Base-by-base conservation (phyloP, 148 eudicot genomes). In the Chenopodium quinoa region DNA sequence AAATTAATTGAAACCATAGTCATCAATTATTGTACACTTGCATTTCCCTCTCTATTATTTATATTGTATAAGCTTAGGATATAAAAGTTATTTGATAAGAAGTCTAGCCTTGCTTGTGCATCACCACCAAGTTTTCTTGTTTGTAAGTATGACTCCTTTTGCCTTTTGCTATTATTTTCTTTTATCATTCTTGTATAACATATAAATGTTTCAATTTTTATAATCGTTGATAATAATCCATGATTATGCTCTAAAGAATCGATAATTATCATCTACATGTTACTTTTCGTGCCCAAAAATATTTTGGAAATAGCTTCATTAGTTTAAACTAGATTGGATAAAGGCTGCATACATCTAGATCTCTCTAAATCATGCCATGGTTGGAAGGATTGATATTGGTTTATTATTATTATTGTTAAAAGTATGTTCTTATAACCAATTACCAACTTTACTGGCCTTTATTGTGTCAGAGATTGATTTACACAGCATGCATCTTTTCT, bases 61-160 rank as follows among this genome's bases (percentile, higher is more conserved):
- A 56, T 56, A 56, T 17, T 4, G 19, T 56, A 56, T 56, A 17
- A 50, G 3, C 14, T 13, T 56, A 14, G 22, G 62, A 56, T 25
- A 68, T 72, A 4, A 58, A 73, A 66, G 70, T 44, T 72, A 48
- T 34, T 73, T 68, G 17, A n/a, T 52, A 78, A 71, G 27, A 73
- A 71, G 31, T 77, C 20, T 47, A 7, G 32, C 71, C 64, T 63
- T 20, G 8, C 68, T 37, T 63, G 80, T 22, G 67, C 74, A 64
- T 60, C 74, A 37, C 66, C 63, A 75, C 54, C 47, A 58, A 31
- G 27, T 37, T 0, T 73, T 73, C 54, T 44, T 56, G 27, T 52
- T 82, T 56, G 84, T 56, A 72, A 83, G 81, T 73, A 68, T 68
- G 64, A 44, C 73, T 60, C 74, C 27, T 29, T 71, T 69, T 71